phyloP scores from a whole-genome alignment of 1,139 yeast genomes.

The Magnusiomyces ingens region DNA sequence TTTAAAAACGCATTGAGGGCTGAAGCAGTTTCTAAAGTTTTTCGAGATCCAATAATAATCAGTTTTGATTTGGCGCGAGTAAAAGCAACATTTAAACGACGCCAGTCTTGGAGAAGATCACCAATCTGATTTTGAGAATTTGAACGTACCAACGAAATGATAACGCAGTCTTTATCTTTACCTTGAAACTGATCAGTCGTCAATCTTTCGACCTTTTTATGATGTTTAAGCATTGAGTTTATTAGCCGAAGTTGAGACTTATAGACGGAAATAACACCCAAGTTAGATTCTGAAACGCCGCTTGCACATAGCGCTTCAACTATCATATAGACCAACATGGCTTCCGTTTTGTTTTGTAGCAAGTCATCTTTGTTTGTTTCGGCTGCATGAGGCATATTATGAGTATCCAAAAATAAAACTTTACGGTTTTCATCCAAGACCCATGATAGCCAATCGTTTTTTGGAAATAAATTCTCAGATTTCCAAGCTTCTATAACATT shows the following conservation, averaged over 20 bases:
- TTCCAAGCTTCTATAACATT: slow-evolving; percentile 15
- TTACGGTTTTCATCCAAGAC: slow-evolving; percentile 43
- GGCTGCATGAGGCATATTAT: slow-evolving; percentile 47
- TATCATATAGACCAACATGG: slow-evolving; percentile 53
- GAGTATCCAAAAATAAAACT: slow-evolving; percentile 79
- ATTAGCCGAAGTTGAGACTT: slow-evolving; percentile 68
- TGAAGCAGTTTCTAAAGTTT: slow-evolving; percentile 50
- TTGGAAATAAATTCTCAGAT: neutral
- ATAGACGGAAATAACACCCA: slow-evolving; percentile 88
- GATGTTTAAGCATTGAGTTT: slow-evolving; percentile 38
- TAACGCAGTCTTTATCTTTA: slow-evolving; percentile 83
- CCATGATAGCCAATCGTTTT: slow-evolving; percentile 39
- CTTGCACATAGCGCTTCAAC: slow-evolving; percentile 51
- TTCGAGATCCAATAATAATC: slow-evolving; percentile 59
- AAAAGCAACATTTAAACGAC: slow-evolving; percentile 88
- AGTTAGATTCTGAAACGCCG: slow-evolving; percentile 53
- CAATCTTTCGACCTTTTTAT: slow-evolving; percentile 34
- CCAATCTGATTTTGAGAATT: slow-evolving; percentile 66
- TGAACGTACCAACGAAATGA: slow-evolving; percentile 81
- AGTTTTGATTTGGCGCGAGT: slow-evolving; percentile 85
- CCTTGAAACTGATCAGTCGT: slow-evolving; percentile 98
- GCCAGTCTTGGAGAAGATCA: slow-evolving; percentile 76
- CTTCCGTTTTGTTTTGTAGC: slow-evolving; percentile 67
- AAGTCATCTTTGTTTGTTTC: slow-evolving; percentile 61
- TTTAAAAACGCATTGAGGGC: slow-evolving; percentile 58